Evolutionary conservation across 257 asterid genomes (phyloP), one percentile per base, ranked within the genome.

Genomic region (Solanum ossicruentum): DNA sequence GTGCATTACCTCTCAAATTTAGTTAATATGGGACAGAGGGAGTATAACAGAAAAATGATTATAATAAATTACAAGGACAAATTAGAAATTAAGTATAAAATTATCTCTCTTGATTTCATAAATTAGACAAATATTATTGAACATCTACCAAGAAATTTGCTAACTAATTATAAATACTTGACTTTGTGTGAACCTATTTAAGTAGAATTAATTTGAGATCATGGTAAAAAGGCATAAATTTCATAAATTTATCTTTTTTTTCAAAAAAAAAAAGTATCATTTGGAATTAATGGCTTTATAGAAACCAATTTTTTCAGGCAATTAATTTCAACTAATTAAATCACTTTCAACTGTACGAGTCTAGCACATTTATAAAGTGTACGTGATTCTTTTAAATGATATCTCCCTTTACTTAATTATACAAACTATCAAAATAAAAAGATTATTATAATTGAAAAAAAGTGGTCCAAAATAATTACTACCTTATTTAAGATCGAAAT

Each of bases 271-370:
- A 2, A 1, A 8, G 4, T 10, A 54, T 3, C 23, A 26, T 80
- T 55, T 80, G 69, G 32, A 32, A 80, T 84, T 84, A 49, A 41
- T 65, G 28, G 4, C 15, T 12, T 54, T 12, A 12, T 1, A 13
- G 60, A 43, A 45, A 86, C 81, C 88, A 16, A 83, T 16, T 75
- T 54, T 23, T 75, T 83, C 86, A 86, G 10, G 88, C 86, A 86
- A 21, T 63, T 60, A 4, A 49, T 51, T 47, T 10, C 63, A 77
- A 49, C 61, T 49, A 60, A 61, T 11, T 61, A 77, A 51, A 51
- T 3, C 82, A 51, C 60, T 23, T 77, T 10, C 23, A 26, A 51
- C 6, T 13, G 82, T 77, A 77, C 61, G 12, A 77, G 63, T 26
- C 26, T 26, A 15, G 47, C 45, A 13, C 10, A 56, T 15, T 51